Conservation (phyloP, 371 early-diverging fungal genomes). For the Rhizopus stolonifer region DNA sequence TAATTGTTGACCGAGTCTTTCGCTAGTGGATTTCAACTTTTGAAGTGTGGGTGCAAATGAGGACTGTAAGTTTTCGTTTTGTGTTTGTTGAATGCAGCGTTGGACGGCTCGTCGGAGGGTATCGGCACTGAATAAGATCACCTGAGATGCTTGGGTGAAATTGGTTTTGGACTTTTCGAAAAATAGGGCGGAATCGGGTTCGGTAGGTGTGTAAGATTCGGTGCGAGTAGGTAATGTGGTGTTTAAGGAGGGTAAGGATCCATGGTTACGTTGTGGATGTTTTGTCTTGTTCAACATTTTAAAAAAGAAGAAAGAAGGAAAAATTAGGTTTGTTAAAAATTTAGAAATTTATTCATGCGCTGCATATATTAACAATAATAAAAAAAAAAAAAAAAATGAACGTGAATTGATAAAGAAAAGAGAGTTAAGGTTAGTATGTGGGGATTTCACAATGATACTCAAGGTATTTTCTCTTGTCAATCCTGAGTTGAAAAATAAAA, state of each 20-base stretch:
- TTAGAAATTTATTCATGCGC: too few species aligned
- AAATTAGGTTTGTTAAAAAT: background rate
- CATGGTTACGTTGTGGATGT: background rate
- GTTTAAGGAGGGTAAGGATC: background rate
- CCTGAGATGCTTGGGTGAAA: slow-evolving; percentile 27
- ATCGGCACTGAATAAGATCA: slow-evolving; percentile 30
- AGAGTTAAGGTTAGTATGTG: too few species aligned
- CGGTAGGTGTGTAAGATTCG: background rate
- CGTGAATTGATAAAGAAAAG: too few species aligned
- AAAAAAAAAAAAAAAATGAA: too few species aligned
- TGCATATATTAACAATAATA: too few species aligned
- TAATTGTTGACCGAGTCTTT: slow-evolving; percentile 15
- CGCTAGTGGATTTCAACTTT: slow-evolving; percentile 23
- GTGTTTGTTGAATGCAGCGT: slow-evolving; percentile 25
- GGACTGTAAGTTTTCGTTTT: slow-evolving; percentile 23
- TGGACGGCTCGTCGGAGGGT: slow-evolving; percentile 28
- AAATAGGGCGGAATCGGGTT: background rate
- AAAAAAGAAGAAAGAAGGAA: background rate
- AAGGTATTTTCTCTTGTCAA: too few species aligned
- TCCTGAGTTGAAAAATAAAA: too few species aligned
- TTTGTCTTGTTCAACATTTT: background rate
- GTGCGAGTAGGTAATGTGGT: background rate
- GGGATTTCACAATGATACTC: too few species aligned
- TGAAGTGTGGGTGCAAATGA: slow-evolving; percentile 22
- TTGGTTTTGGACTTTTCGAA: background rate